These are phyloP conservation scores for Cardamine chenopodiifolia DNA, from an alignment of 345 rosid species.

Conservation along the genomic window DNA sequence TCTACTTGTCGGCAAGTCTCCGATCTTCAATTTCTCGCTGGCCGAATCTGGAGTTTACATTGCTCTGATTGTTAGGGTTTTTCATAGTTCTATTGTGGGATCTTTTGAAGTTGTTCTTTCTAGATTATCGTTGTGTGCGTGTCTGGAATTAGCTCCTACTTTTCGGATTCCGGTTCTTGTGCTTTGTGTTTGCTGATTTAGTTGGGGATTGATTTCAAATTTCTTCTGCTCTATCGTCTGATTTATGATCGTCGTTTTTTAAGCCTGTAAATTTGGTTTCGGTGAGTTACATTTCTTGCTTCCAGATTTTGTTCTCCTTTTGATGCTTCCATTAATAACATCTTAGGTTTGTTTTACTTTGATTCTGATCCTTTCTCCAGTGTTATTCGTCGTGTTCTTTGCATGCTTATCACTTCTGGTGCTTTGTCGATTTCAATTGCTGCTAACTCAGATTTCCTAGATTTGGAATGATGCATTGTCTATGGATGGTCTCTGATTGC, in stretches of 20 bases:
- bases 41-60: not conserved
- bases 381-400: not conserved
- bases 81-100: not conserved
- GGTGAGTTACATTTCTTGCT: not conserved
- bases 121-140: not conserved
- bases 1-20: slow-evolving; percentile 17
- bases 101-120: not conserved
- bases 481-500: not conserved
- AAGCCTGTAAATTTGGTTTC: not conserved
- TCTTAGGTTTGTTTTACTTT: not conserved
- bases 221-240: not conserved
- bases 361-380: not conserved
- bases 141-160: not conserved
- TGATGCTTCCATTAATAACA: not conserved
- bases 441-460: not conserved
- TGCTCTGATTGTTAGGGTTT: slow-evolving; percentile 1
- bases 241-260: not conserved
- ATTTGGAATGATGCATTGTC: not conserved
- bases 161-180: not conserved
- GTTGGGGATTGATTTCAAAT: not conserved
- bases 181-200: not conserved
- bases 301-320: not conserved
- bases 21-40: not conserved
- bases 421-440: no score
- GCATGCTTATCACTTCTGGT: no score